These are phyloP conservation scores for Kodamaea alishanica DNA, from an alignment of 1,139 yeast species.

Conservation along the genomic window DNA sequence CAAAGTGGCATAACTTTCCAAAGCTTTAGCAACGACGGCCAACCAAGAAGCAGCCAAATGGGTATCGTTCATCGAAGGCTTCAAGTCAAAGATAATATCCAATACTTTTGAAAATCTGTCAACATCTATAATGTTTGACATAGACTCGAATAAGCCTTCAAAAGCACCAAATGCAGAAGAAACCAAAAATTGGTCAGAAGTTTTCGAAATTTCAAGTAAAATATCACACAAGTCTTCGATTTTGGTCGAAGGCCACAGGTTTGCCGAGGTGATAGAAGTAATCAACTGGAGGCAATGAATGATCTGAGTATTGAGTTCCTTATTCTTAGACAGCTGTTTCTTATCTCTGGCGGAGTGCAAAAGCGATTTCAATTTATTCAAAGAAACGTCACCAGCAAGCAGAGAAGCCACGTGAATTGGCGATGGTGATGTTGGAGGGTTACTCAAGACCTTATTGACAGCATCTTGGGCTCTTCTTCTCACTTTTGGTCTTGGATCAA, in stretches of 20 bases:
- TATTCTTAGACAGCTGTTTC: constrained; percentile 30
- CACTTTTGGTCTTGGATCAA: constrained; percentile 92
- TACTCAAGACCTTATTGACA: constrained; percentile 53
- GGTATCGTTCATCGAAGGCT: constrained; percentile 77
- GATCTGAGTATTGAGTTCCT: constrained; percentile 51
- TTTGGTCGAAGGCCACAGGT: constrained; percentile 75
- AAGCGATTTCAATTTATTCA: constrained; percentile 50
- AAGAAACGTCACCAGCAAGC: constrained; percentile 65
- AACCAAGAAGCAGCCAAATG: constrained; percentile 93
- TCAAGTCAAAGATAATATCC: constrained; percentile 70
- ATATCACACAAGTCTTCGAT: constrained; percentile 74
- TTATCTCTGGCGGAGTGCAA: constrained; percentile 29
- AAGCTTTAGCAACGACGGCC: constrained; percentile 87
- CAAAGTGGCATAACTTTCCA: constrained; percentile 61
- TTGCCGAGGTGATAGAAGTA: constrained; percentile 62
- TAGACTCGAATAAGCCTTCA: constrained; percentile 78
- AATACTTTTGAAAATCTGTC: constrained; percentile 63
- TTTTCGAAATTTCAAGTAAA: constrained; percentile 69
- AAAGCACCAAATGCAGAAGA: constrained; percentile 81
- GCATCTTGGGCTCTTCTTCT: constrained; percentile 95
- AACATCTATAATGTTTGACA: constrained; percentile 59
- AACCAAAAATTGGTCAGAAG: constrained; percentile 80
- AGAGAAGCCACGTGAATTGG: constrained; percentile 73
- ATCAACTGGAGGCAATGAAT: constrained; percentile 79
- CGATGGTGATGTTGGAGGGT: constrained; percentile 81